These are phyloP conservation scores for Novymonas esmeraldas DNA, from an alignment of 208 protist genomes.

Conservation along the genomic window DNA sequence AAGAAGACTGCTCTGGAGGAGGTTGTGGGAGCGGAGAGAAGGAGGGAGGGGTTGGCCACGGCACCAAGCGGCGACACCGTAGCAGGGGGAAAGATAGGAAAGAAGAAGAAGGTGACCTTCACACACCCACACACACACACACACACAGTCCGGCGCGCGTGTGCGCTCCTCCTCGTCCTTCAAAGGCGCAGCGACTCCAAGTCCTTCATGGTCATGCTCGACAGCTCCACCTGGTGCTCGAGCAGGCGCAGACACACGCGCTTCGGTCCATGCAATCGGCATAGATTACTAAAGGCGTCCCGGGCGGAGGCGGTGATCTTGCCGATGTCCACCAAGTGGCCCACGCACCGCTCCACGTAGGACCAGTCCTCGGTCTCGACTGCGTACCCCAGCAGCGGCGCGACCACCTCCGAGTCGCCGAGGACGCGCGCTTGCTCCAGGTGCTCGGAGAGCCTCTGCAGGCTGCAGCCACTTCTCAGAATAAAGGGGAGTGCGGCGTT, in stretches of 20 bases:
- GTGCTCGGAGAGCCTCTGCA: slow-evolving; percentile 84
- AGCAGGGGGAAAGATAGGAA: too few species aligned
- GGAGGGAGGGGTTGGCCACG: too few species aligned
- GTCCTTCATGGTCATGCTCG: slow-evolving; percentile 71
- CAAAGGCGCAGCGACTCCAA: slow-evolving; percentile 80
- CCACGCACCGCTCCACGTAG: slow-evolving; percentile 79
- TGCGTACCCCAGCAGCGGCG: slow-evolving; percentile 79
- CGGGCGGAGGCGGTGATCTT: slow-evolving; percentile 69
- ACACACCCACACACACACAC: neutral
- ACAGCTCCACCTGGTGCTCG: slow-evolving; percentile 66
- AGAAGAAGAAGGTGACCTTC: too few species aligned
- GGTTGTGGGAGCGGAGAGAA: too few species aligned
- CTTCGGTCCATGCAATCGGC: slow-evolving; percentile 67
- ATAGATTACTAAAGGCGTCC: slow-evolving; percentile 72
- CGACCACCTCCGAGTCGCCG: slow-evolving; percentile 85
- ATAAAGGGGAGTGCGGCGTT: slow-evolving; percentile 69
- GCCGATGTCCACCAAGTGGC: slow-evolving; percentile 87
- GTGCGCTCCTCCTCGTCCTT: slow-evolving; percentile 4
- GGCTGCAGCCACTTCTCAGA: slow-evolving; percentile 73
- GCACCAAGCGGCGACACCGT: too few species aligned
- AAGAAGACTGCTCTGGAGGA: too few species aligned
- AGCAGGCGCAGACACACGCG: slow-evolving; percentile 58
- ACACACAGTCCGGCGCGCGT: neutral
- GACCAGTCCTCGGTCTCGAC: slow-evolving; percentile 74
- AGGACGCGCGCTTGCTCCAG: slow-evolving; percentile 86